These are phyloP conservation scores for Sophora flavescens DNA, from an alignment of 306 rosid species.

Conservation along the genomic window DNA sequence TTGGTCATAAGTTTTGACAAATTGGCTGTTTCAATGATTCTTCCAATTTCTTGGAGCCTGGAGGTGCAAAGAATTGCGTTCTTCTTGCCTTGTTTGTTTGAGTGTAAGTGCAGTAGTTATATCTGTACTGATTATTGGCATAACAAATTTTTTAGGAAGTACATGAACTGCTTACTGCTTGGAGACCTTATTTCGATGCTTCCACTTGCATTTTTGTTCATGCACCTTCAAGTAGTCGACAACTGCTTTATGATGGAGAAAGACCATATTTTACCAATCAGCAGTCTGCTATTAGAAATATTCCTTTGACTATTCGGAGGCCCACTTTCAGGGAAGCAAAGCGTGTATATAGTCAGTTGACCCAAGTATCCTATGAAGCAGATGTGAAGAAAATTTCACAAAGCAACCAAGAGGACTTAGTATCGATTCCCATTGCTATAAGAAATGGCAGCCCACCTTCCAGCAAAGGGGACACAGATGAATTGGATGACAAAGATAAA, in stretches of 20 bases:
- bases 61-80: conserved; percentile 8
- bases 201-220: conserved; percentile 72
- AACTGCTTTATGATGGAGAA: conserved; percentile 77
- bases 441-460: conserved; percentile 44
- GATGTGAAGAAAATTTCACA: conserved; percentile 63
- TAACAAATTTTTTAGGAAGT: conserved; percentile 69
- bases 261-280: conserved; percentile 69
- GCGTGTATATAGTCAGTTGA: conserved; percentile 76
- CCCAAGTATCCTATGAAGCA: conserved; percentile 64
- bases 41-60: conserved; percentile 16
- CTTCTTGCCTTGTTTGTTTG: conserved; percentile 19
- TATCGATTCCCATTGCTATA: conserved; percentile 36
- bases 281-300: conserved; percentile 58
- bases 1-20: conserved; percentile 25
- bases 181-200: conserved; percentile 87
- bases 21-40: neutral
- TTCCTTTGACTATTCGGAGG: conserved; percentile 80
- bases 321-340: conserved; percentile 91
- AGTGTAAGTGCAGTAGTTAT: conserved; percentile 20
- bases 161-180: conserved; percentile 84
- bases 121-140: conserved; percentile 42
- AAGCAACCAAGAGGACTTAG: conserved; percentile 38
- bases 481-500: conserved; percentile 45
- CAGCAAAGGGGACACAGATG: conserved; percentile 44
- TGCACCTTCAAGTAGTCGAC: conserved; percentile 91